These are phyloP conservation scores for Cryptococcus sp. DNA, from an alignment of 1,284 basidiomycete genomes.

Conservation along the genomic window DNA sequence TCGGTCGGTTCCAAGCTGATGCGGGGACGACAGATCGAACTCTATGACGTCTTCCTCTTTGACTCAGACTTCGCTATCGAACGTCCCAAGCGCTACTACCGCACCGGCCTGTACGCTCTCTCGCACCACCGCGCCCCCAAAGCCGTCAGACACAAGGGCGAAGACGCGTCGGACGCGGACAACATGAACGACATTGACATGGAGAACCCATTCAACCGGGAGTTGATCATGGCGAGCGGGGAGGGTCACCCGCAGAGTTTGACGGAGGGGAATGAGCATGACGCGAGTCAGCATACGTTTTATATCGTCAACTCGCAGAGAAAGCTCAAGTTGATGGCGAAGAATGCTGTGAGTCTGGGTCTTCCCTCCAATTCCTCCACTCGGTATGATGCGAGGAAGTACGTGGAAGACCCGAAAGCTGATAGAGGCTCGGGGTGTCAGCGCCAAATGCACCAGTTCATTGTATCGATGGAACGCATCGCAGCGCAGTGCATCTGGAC, in stretches of 20 bases:
- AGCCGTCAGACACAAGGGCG: constrained; percentile 9
- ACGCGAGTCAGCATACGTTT: constrained; percentile 73
- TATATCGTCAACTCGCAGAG: constrained; percentile 90
- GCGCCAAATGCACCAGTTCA: constrained; percentile 97
- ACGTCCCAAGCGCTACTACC: constrained; percentile 48
- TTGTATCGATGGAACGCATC: constrained; percentile 83
- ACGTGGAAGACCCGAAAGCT: no score
- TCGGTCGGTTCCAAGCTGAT: neutral
- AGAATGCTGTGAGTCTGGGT: constrained; percentile 66
- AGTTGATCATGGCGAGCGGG: constrained; percentile 31
- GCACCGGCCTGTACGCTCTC: constrained; percentile 42
- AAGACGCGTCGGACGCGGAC: constrained; percentile 3
- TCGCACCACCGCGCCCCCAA: constrained; percentile 22
- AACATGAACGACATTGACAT: constrained; percentile 26
- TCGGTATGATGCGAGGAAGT: no score
- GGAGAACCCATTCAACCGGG: constrained; percentile 32
- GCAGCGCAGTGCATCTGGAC: constrained; percentile 75
- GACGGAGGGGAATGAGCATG: constrained; percentile 32
- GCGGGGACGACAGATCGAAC: constrained; percentile 55
- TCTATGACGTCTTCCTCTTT: constrained; percentile 93
- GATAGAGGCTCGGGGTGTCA: constrained; percentile 36
- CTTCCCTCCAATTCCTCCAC: neutral
- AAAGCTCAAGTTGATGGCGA: constrained; percentile 80
- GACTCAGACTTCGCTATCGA: constrained; percentile 88
- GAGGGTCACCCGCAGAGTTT: constrained; percentile 27